Evolutionary conservation across 805 yeast genomes (phyloP).

Genomic region (Candida easanensis): DNA sequence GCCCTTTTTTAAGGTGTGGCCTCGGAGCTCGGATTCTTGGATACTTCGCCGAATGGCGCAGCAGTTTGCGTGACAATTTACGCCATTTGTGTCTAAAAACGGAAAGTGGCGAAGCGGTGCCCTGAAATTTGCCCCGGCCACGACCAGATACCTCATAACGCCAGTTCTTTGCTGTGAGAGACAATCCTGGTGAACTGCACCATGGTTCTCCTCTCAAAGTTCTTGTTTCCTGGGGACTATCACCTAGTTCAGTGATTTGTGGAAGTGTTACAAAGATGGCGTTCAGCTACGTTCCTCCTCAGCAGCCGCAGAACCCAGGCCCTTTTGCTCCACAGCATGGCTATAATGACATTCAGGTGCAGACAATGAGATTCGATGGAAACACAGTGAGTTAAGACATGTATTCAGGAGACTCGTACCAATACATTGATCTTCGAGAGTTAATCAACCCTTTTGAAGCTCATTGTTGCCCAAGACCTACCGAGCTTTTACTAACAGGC

Average conservation of each 20-base stretch:
- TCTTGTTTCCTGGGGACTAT: no score
- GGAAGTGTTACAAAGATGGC: constrained; percentile 1
- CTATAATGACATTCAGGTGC: constrained; percentile 14
- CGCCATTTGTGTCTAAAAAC: neutral
- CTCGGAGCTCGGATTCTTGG: neutral
- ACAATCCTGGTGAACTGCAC: no score
- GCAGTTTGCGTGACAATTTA: neutral
- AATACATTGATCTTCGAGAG: no score
- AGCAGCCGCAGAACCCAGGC: constrained; percentile 22
- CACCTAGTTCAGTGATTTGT: no score
- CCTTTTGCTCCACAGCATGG: constrained; percentile 25
- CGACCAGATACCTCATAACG: neutral
- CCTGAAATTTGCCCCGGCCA: constrained; percentile 1
- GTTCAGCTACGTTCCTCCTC: constrained; percentile 21
- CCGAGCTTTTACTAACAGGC: constrained; percentile 5
- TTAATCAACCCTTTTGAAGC: no score
- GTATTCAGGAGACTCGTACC: no score
- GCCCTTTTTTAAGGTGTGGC: neutral
- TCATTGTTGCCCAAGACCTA: no score
- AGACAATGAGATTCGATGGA: constrained; percentile 17
- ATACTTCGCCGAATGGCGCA: neutral
- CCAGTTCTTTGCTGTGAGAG: no score
- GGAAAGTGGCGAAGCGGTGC: neutral
- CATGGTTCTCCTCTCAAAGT: no score
- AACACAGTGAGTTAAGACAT: constrained; percentile 9